A percentile compares a stretch with the other conserved stretches of the same genome.
Evolutionary conservation across 2,329 filamentous ascomycete species (phyloP).

Genomic region (Pyrenochaeta sp.): DNA sequence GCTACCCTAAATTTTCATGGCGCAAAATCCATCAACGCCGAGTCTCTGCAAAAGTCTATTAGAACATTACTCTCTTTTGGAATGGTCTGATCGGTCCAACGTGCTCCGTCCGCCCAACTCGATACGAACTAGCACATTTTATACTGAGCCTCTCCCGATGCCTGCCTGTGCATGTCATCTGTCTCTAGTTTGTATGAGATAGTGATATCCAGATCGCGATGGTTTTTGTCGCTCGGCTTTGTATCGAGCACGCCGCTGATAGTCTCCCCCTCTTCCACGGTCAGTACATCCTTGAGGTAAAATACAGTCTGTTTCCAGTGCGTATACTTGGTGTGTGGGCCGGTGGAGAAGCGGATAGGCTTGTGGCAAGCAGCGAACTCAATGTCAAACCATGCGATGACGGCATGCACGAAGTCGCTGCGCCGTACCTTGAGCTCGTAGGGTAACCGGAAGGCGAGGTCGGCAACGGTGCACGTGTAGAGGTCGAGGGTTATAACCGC

Average conservation of each 20-base stretch:
- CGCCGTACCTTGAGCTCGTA: slow-evolving; percentile 81
- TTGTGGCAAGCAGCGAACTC: slow-evolving; percentile 99
- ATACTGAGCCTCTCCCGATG: slow-evolving; percentile 78
- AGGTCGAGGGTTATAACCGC: slow-evolving; percentile 88
- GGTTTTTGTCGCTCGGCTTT: slow-evolving; percentile 92
- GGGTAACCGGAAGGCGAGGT: slow-evolving; percentile 82
- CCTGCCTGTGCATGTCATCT: slow-evolving; percentile 72
- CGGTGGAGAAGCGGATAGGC: slow-evolving; percentile 94
- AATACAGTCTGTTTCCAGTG: slow-evolving; percentile 99
- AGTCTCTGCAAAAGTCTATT: slow-evolving; percentile 25
- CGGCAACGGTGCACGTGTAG: slow-evolving; percentile 84
- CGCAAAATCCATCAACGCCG: slow-evolving; percentile 16
- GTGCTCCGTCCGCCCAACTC: neutral
- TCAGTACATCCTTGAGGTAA: slow-evolving; percentile 92
- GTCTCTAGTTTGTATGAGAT: slow-evolving; percentile 84
- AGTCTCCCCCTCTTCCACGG: slow-evolving; percentile 85
- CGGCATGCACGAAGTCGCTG: slow-evolving; percentile 93
- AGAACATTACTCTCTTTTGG: slow-evolving; percentile 5
- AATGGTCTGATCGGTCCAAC: neutral
- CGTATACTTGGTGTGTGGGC: slow-evolving; percentile 98
- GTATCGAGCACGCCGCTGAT: slow-evolving; percentile 78
- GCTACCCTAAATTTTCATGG: slow-evolving; percentile 43
- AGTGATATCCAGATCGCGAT: slow-evolving; percentile 90
- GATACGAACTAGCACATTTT: slow-evolving; percentile 63
- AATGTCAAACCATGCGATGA: slow-evolving; percentile 99